phyloP scores from a whole-genome alignment of 1,284 basidiomycete species.

The Cutaneotrichosporon daszewskae region DNA sequence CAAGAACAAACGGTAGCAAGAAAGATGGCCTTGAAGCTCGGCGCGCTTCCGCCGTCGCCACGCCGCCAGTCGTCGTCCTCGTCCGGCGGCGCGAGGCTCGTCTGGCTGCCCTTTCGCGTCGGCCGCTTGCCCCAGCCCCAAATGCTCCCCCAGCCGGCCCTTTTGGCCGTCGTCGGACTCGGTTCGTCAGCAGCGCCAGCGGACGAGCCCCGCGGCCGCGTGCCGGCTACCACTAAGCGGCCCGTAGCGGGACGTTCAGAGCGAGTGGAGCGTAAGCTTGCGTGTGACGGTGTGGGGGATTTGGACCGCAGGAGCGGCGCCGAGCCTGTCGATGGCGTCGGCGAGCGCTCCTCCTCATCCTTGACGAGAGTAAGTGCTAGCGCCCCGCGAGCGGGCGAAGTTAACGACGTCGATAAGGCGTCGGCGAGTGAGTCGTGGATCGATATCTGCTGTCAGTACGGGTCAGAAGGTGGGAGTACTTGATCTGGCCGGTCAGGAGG shows the following conservation, averaged over 20 bases:
- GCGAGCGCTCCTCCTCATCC: background rate
- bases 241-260: too few species aligned
- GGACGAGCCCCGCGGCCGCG: too few species aligned
- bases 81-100: constrained; percentile 6
- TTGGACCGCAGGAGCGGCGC: constrained; percentile 6
- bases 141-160: constrained; percentile 4
- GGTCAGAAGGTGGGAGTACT: background rate
- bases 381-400: constrained; percentile 8
- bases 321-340: background rate
- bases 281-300: constrained; percentile 5
- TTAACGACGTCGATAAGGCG: constrained; percentile 12
- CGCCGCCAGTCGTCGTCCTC: constrained; percentile 35
- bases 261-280: too few species aligned
- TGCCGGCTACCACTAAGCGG: too few species aligned
- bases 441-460: constrained; percentile 1
- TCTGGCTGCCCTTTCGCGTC: constrained; percentile 4
- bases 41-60: constrained; percentile 41
- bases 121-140: constrained; percentile 16
- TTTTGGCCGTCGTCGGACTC: too few species aligned
- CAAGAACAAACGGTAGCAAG: constrained; percentile 37
- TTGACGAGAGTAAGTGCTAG: background rate
- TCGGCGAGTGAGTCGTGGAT: constrained; percentile 16
- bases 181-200: too few species aligned
- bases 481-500: background rate
- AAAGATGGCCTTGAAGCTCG: constrained; percentile 40